Evolutionary conservation across 495 filamentous ascomycete genomes (phyloP).

Genomic region (Hyaloscypha bicolor): DNA sequence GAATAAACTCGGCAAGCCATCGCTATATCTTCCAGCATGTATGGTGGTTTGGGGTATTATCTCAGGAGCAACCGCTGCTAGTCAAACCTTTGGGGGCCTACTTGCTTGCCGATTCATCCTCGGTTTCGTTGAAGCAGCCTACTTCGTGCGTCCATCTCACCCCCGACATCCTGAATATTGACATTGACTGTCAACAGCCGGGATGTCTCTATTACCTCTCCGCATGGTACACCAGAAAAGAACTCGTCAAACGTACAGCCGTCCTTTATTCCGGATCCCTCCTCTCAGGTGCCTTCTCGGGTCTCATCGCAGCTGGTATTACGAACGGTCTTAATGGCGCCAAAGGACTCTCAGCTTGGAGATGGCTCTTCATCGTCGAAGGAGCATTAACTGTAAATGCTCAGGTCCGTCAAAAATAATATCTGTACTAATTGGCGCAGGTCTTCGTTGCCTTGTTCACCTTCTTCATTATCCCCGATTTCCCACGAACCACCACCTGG

Average conservation of each 20-base stretch:
- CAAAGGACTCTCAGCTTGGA: conserved; percentile 49
- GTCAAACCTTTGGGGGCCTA: conserved; percentile 53
- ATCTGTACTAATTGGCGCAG: too few relatives aligned
- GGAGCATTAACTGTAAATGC: conserved; percentile 52
- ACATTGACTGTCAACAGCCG: conserved; percentile 34
- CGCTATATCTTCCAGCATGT: conserved; percentile 40
- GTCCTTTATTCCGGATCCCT: conserved; percentile 26
- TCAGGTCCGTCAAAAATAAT: not conserved
- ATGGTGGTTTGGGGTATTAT: conserved; percentile 56
- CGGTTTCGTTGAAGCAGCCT: conserved; percentile 46
- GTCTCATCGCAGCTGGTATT: conserved; percentile 48
- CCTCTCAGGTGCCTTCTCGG: conserved; percentile 57
- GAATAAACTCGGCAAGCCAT: conserved; percentile 37
- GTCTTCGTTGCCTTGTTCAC: conserved; percentile 55
- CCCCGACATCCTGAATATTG: conserved; percentile 46
- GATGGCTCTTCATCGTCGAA: conserved; percentile 57
- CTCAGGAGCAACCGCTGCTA: conserved; percentile 53
- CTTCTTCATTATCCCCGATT: conserved; percentile 63
- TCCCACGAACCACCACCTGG: conserved; percentile 77
- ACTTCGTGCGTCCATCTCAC: conserved; percentile 41
- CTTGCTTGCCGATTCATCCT: conserved; percentile 58
- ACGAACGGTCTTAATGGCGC: conserved; percentile 44
- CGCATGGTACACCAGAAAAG: conserved; percentile 62
- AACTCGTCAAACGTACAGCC: conserved; percentile 58
- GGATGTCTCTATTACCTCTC: conserved; percentile 55